Base-by-base conservation (phyloP, 306 rosid species). In the Abrus precatorius region DNA sequence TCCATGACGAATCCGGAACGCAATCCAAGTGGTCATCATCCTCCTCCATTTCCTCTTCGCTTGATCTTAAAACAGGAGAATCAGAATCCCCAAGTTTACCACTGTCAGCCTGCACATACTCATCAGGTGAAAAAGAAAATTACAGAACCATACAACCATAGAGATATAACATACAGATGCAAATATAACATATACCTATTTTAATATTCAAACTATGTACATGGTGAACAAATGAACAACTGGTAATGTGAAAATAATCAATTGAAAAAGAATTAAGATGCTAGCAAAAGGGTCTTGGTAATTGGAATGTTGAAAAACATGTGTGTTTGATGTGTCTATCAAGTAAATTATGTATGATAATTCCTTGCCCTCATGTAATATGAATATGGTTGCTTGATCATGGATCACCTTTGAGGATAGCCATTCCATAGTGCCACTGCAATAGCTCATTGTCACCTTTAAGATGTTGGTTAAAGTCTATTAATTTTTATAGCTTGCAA, bases 21-120 rank as follows among this genome's bases (percentile, higher is more conserved):
- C 80, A 83, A 77, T 86, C 92, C 62, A 84, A 62, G 90, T 83
- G 80, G 10, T 87, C 97, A 40, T 78, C 84, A 1, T 86, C 88
- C 1, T 87, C 91, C 76, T 87, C 91, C 80, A 87, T 73, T 76
- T 87, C 95, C 57, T 88, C 89, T 64, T 84, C 97, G 3, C 68
- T 63, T 3, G 93, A 81, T 85, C 87, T 87, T 43, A 85, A 77
- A 61, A 77, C 78, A 56, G 98, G 84, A 36, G 93, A 93, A 72
- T 83, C 94, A 10, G 89, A 90, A 10, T 83, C 94, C 71, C 92
- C 97, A 44, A 88, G 87, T 80, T 90, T 91, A n/a, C 91, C 93
- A 50, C 88, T 75, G 77, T 92, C 97, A 72, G 93, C 93, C 98
- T 92, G 86, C 76, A 38, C 67, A 65, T 75, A 9, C 65, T 79